Evolutionary conservation across 305 asterid species (phyloP).

Genomic region (Euphrasia arctica): DNA sequence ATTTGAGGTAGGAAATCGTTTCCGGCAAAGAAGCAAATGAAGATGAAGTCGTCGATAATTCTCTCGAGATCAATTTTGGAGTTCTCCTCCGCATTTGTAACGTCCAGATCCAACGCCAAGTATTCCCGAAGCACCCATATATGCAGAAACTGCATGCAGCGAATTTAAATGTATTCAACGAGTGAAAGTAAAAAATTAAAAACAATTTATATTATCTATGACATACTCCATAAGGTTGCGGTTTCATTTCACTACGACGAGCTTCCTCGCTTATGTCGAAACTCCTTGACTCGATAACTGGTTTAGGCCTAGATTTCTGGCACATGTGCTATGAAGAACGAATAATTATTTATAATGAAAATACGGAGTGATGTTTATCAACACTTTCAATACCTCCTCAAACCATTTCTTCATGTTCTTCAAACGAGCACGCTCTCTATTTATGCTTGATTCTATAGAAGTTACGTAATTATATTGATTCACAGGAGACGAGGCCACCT

Average conservation of each 20-base stretch:
- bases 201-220: not conserved
- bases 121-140: conserved; percentile 55
- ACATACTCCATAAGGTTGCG: conserved; percentile 30
- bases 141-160: conserved; percentile 40
- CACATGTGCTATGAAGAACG: conserved; percentile 2
- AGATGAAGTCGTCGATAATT: conserved; percentile 51
- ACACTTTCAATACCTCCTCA: conserved; percentile 13
- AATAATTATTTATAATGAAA: not conserved
- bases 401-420: conserved; percentile 2
- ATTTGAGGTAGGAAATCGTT: conserved; percentile 65
- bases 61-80: conserved; percentile 41
- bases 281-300: too few species aligned
- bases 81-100: conserved; percentile 30
- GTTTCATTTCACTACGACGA: not conserved
- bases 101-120: conserved; percentile 40
- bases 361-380: too few species aligned
- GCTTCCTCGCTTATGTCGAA: too few species aligned
- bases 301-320: conserved; percentile 1
- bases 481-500: conserved; percentile 17
- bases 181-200: not conserved
- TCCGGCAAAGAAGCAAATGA: conserved; percentile 59
- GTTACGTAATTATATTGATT: not conserved
- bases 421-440: not conserved
- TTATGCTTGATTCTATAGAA: conserved; percentile 8
- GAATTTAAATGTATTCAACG: not conserved